These are phyloP conservation scores for Diphasiastrum complanatum DNA, from an alignment of 83 land plant species.

Conservation along the genomic window DNA sequence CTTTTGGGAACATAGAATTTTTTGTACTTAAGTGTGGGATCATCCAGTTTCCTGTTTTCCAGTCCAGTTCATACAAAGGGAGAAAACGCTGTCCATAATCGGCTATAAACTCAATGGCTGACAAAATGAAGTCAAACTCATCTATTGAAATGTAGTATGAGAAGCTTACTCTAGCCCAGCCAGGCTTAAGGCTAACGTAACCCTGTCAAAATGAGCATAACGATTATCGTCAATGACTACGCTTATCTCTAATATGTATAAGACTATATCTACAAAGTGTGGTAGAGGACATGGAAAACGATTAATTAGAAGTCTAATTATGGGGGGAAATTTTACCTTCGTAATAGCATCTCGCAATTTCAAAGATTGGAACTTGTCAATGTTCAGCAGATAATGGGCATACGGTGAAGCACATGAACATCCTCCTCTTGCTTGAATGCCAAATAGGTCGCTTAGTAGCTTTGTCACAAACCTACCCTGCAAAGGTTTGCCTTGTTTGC, in stretches of 20 bases:
- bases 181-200: slow-evolving; percentile 60
- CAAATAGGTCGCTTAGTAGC: slow-evolving; percentile 57
- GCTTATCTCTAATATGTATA: not conserved
- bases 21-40: too few species aligned
- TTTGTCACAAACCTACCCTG: slow-evolving; percentile 54
- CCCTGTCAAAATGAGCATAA: slow-evolving; percentile 35
- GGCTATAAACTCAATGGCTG: slow-evolving; percentile 57
- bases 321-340: slow-evolving; percentile 6
- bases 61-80: slow-evolving; percentile 46
- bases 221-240: not conserved
- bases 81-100: slow-evolving; percentile 58
- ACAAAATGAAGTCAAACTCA: slow-evolving; percentile 63
- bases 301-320: not conserved
- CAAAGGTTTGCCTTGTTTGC: slow-evolving; percentile 33
- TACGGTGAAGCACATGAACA: slow-evolving; percentile 67
- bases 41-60: slow-evolving; percentile 64
- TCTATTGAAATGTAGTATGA: slow-evolving; percentile 54
- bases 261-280: not conserved
- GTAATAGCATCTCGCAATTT: slow-evolving; percentile 21
- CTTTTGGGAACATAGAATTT: too few species aligned
- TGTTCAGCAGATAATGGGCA: slow-evolving; percentile 34
- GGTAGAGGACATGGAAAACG: slow-evolving; percentile 5
- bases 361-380: slow-evolving; percentile 25
- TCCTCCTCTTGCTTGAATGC: slow-evolving; percentile 67
- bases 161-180: slow-evolving; percentile 81